phyloP scores from a whole-genome alignment of 2,329 filamentous ascomycete species.

The Ceratocystis destructans region DNA sequence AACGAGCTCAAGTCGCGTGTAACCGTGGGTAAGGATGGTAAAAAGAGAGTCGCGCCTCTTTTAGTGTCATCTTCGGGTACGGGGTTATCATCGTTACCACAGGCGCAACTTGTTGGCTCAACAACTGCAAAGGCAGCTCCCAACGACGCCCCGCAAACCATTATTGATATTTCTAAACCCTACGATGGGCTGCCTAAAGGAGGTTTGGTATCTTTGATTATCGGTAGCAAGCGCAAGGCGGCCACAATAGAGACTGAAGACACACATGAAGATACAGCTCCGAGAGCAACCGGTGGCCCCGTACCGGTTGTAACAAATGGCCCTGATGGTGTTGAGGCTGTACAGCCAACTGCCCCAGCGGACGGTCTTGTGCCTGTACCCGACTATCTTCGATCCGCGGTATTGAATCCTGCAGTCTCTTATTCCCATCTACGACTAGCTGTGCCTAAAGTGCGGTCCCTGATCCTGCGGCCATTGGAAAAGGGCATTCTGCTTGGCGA shows the following conservation, averaged over 20 bases:
- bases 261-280: conserved; percentile 43
- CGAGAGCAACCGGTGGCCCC: conserved; percentile 50
- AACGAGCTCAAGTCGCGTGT: conserved; percentile 71
- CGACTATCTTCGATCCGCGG: conserved; percentile 75
- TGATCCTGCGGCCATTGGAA: conserved; percentile 73
- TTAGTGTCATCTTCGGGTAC: conserved; percentile 81
- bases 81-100: conserved; percentile 75
- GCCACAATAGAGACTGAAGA: conserved; percentile 58
- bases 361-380: conserved; percentile 56
- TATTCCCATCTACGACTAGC: conserved; percentile 75
- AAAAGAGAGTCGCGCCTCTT: conserved; percentile 85
- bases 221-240: conserved; percentile 87
- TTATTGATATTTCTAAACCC: conserved; percentile 82
- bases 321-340: conserved; percentile 63
- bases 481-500: conserved; percentile 43
- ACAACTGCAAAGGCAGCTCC: conserved; percentile 48
- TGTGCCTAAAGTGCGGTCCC: conserved; percentile 70
- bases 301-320: conserved; percentile 64
- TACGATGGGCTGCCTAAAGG: conserved; percentile 87
- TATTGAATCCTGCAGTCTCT: conserved; percentile 67
- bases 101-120: conserved; percentile 73
- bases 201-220: conserved; percentile 67
- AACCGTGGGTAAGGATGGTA: conserved; percentile 90
- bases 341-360: conserved; percentile 45
- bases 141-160: conserved; percentile 62